Evolutionary conservation across 1,284 basidiomycete genomes (phyloP), one percentile per base, ranked within the genome.

Genomic region (Boletus semigastroideus): DNA sequence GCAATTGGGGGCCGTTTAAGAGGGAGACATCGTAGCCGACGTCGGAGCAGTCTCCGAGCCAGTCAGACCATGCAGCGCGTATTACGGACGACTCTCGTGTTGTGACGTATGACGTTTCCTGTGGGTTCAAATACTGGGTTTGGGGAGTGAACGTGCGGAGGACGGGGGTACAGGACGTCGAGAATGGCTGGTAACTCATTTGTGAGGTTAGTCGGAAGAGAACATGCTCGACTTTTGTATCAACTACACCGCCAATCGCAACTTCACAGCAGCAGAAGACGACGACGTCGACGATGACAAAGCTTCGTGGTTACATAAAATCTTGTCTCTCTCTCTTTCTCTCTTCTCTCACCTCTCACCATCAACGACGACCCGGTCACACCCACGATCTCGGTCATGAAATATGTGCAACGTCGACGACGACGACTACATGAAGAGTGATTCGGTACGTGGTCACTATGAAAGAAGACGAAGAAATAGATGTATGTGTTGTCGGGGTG

Each of bases 81-180:
- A 83, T 62, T 51, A 74, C 70, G 3, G 62, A 64, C 2, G 72
- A 63, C 37, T 75, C 66, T 11, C 83, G 74, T 13, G 70, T 62
- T 14, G 59, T 39, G 22, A 85, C 67, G 58, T 83, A 86, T 3
- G 67, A 68, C 1, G 49, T 49, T 60, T 86, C 84, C 27, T 63
- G 59, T 6, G 78, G 65, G 60, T 83, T 74, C 7, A 86, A 58
- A 1, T 74, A 60, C 63, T 84, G 83, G 19, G 74, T 78, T 45
- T 74, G 60, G 0, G 82, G 76, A 2, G 78, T 72, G 58, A 81
- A 80, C 5, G 69, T 64, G 51, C 84, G 79, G 19, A 85, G 25
- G 76, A 52, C 53, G 78, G 72, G 8, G 83, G 80, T n/a, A 58
- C 83, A 85, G 49, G 74, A 63, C 5, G 73, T 3, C 83, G 82